A percentile compares a stretch with the other conserved stretches of the same genome.
phyloP scores from a whole-genome alignment of 2,329 filamentous ascomycete species.

The Raffaelea albimanens region DNA sequence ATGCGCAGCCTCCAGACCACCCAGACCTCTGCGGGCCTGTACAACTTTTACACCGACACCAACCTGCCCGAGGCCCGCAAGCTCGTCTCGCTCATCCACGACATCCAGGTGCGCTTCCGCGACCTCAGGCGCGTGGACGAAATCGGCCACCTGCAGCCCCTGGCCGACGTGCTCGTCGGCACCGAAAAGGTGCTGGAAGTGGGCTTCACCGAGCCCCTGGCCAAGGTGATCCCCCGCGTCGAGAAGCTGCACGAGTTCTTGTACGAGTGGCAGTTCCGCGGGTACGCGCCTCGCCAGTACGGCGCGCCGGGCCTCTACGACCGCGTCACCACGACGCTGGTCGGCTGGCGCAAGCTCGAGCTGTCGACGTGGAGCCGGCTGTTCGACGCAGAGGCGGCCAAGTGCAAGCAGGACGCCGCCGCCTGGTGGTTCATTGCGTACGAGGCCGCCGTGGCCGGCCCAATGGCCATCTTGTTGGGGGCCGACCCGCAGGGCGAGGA shows the following conservation, averaged over 20 bases:
- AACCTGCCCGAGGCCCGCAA: slow-evolving; percentile 69
- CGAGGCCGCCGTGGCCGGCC: slow-evolving; percentile 72
- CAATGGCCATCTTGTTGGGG: slow-evolving; percentile 51
- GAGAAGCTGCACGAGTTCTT: slow-evolving; percentile 81
- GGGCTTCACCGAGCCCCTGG: slow-evolving; percentile 71
- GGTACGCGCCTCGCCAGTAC: slow-evolving; percentile 75
- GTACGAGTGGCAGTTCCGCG: slow-evolving; percentile 84
- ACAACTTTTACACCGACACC: slow-evolving; percentile 84
- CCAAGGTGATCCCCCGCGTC: slow-evolving; percentile 73
- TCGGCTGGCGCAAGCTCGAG: slow-evolving; percentile 85
- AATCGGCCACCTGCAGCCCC: slow-evolving; percentile 62
- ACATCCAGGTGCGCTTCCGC: slow-evolving; percentile 62
- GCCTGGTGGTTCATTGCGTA: slow-evolving; percentile 98
- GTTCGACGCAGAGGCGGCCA: slow-evolving; percentile 73
- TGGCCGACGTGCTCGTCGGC: slow-evolving; percentile 66
- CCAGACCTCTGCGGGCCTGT: slow-evolving; percentile 31
- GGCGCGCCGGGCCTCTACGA: slow-evolving; percentile 64
- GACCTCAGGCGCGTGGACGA: slow-evolving; percentile 59
- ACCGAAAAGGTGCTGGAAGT: slow-evolving; percentile 70
- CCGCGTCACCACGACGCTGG: slow-evolving; percentile 67
- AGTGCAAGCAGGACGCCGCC: slow-evolving; percentile 66
- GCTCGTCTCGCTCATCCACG: slow-evolving; percentile 59
- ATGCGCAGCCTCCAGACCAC: slow-evolving; percentile 19
- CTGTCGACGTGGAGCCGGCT: slow-evolving; percentile 85
- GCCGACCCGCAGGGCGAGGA: slow-evolving; percentile 23